Percentiles rank a stretch among this genome's conserved stretches.
Conservation (phyloP, 371 early-diverging fungal genomes). For the Mortierella sp. region DNA sequence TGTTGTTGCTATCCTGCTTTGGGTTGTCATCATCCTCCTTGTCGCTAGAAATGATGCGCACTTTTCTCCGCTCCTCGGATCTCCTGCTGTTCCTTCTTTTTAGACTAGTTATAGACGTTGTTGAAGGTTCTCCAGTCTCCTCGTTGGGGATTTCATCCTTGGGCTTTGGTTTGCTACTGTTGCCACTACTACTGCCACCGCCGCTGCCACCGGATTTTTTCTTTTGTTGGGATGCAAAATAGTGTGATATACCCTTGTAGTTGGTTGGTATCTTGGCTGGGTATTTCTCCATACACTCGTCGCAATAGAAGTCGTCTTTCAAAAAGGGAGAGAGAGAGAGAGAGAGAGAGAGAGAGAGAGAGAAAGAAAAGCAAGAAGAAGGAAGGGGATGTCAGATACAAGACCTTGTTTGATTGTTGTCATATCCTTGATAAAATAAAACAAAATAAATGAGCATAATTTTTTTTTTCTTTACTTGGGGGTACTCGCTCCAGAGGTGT, state of each 20-base stretch:
- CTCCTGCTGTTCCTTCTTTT: slow-evolving; percentile 24
- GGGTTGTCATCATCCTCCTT: slow-evolving; percentile 2
- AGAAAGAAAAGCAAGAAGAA: too few species aligned
- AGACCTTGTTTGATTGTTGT: neutral
- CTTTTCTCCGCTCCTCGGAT: slow-evolving; percentile 21
- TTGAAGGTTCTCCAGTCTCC: neutral
- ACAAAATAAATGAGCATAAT: too few species aligned
- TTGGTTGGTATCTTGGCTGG: slow-evolving; percentile 41
- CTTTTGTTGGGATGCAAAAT: neutral
- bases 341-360: too few species aligned
- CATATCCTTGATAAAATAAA: neutral
- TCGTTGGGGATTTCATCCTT: too few species aligned
- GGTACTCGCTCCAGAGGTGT: slow-evolving; percentile 31
- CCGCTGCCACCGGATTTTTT: neutral
- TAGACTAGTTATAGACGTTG: neutral
- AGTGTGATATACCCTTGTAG: slow-evolving; percentile 18
- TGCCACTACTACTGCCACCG: neutral
- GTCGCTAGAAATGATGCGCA: slow-evolving; percentile 2
- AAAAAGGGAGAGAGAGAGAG: neutral
- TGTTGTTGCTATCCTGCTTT: neutral
- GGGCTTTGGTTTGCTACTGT: too few species aligned
- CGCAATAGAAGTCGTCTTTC: slow-evolving; percentile 46
- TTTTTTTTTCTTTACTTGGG: slow-evolving; percentile 24
- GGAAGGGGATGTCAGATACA: too few species aligned
- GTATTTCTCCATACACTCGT: slow-evolving; percentile 29